phyloP scores from a whole-genome alignment of 2,329 filamentous ascomycete species.

The Trichoderma oligosporum region DNA sequence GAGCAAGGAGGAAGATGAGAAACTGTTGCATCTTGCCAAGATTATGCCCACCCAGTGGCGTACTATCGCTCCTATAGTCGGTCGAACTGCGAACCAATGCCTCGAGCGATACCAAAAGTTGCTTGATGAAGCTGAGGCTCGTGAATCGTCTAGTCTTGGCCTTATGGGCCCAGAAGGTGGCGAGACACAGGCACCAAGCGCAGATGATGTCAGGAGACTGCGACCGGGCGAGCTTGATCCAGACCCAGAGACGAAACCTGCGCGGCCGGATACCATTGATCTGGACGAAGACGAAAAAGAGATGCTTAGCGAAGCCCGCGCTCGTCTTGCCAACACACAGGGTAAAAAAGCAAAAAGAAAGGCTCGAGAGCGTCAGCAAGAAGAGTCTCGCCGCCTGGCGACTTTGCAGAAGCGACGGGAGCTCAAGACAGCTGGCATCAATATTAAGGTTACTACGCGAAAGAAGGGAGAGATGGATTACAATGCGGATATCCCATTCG shows the following conservation, averaged over 20 bases:
- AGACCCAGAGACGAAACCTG: slow-evolving; percentile 95
- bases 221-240: slow-evolving; percentile 92
- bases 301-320: slow-evolving; percentile 96
- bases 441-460: slow-evolving; percentile 87
- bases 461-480: slow-evolving; percentile 99
- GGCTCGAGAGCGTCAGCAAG: slow-evolving; percentile 89
- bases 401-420: slow-evolving; percentile 92
- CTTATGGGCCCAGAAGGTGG: slow-evolving; percentile 81
- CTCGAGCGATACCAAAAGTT: slow-evolving; percentile 95
- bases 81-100: slow-evolving; percentile 93
- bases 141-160: slow-evolving; percentile 78
- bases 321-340: slow-evolving; percentile 93
- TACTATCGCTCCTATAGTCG: slow-evolving; percentile 94
- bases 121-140: slow-evolving; percentile 89
- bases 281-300: slow-evolving; percentile 99
- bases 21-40: slow-evolving; percentile 92
- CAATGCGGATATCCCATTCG: slow-evolving; percentile 97
- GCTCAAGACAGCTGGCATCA: slow-evolving; percentile 96
- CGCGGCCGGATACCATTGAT: slow-evolving; percentile 93
- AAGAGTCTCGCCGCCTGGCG: slow-evolving; percentile 86
- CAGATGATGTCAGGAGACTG: slow-evolving; percentile 84
- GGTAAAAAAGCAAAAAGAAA: slow-evolving; percentile 99
- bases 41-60: slow-evolving; percentile 99
- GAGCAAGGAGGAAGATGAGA: slow-evolving; percentile 98
- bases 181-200: slow-evolving; percentile 81